These are phyloP conservation scores for Mucor velutinosus DNA, from an alignment of 371 early-diverging fungal genomes.

Conservation along the genomic window DNA sequence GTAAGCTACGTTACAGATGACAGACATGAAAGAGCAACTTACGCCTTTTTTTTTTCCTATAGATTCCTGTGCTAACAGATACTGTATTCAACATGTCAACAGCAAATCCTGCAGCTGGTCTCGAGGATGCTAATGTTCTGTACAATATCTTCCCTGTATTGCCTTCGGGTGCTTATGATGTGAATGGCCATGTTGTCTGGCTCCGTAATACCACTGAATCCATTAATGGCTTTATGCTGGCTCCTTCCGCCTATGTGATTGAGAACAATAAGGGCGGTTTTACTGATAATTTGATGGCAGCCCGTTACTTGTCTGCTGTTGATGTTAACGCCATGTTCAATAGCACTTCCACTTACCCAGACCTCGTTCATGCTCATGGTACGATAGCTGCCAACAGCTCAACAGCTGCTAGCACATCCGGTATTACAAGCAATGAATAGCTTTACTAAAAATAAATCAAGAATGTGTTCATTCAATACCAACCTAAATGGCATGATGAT, in stretches of 20 bases:
- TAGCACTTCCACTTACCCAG: not conserved
- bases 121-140: conserved; percentile 3
- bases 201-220: conserved; percentile 11
- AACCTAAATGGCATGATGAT: no score
- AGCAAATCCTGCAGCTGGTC: conserved; percentile 17
- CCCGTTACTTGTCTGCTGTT: not conserved
- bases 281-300: conserved; percentile 5
- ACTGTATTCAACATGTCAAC: conserved; percentile 16
- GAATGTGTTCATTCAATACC: no score
- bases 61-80: conserved; percentile 10
- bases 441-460: no score
- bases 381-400: not conserved
- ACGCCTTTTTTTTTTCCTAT: not conserved
- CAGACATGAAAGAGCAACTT: no score
- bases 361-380: not conserved
- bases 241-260: conserved; percentile 6
- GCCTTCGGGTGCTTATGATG: conserved; percentile 6
- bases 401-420: not conserved
- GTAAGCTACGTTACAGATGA: not conserved
- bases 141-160: conserved; percentile 7
- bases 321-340: not conserved
- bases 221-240: conserved; percentile 1
- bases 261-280: conserved; percentile 12
- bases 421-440: not conserved
- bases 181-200: conserved; percentile 3